Evolutionary conservation across 306 rosid species (phyloP).

Genomic region (Quercus cerris): DNA sequence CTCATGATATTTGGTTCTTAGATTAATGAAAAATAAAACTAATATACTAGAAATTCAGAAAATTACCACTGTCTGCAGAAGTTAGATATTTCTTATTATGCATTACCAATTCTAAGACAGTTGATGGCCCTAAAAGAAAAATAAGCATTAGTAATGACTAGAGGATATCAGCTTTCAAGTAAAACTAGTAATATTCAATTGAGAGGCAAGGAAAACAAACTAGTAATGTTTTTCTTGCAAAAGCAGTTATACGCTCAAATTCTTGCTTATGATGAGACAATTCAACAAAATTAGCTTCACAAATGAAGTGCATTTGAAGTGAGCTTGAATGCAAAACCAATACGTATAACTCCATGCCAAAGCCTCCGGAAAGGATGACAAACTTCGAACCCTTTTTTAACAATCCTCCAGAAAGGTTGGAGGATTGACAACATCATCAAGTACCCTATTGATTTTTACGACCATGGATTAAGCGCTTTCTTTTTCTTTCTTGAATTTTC

Average conservation of each 20-base stretch:
- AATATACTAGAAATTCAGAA: conserved; percentile 3
- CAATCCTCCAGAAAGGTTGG: conserved; percentile 9
- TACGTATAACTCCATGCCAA: conserved; percentile 98
- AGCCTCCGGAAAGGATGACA: conserved; percentile 97
- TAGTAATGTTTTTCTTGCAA: conserved; percentile 78
- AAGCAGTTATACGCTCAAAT: conserved; percentile 84
- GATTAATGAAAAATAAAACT: not conserved
- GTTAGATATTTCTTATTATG: conserved; percentile 25
- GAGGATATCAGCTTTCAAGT: not conserved
- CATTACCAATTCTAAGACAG: conserved; percentile 67
- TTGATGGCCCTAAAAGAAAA: conserved; percentile 41
- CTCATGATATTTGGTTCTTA: not conserved
- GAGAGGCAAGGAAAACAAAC: conserved; percentile 37
- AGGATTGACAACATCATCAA: conserved; percentile 25
- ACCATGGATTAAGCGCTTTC: conserved; percentile 18
- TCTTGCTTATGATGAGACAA: conserved; percentile 99
- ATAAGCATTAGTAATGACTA: conserved; percentile 4
- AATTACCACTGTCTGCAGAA: conserved; percentile 51
- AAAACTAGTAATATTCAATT: not conserved
- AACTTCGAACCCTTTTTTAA: conserved; percentile 25
- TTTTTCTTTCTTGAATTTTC: conserved; percentile 5
- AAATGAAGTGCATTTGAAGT: conserved; percentile 20
- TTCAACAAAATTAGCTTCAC: conserved; percentile 91
- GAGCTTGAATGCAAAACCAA: conserved; percentile 16
- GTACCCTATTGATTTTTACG: conserved; percentile 35